Base-by-base conservation (phyloP, 139 green algal species). In the Chlorella ohadii region DNA sequence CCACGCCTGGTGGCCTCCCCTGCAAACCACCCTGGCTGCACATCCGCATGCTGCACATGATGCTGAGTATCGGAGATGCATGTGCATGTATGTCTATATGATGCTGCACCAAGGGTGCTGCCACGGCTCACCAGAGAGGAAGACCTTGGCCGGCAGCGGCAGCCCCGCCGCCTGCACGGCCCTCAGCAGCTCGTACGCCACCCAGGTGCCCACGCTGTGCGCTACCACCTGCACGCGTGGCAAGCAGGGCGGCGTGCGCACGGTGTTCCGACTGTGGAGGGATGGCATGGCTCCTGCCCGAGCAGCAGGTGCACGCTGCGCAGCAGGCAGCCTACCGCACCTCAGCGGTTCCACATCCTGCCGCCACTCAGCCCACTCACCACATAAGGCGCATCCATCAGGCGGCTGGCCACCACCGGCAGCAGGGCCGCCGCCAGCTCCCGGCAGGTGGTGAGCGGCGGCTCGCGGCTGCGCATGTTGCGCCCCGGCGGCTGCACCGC, bases 151-250 rank as follows among this genome's bases (percentile, higher is more conserved):
- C 0, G 95, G 95, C 89, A 92, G 79, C 0, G 90, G 89, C 31
- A 97, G 78, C 15, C 94, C 91, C 61, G 77, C 20, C 47, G 41
- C 11, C 36, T 65, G 73, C 0, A 84, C 85, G 11, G 85, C 64
- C 7, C 74, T 51, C 77, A 98, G 84, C 25, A 98, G 90, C 84
- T 98, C 94, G 36, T 91, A 98, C 1, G 89, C 91, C 5, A 92
- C 82, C 95, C 96, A 98, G 25, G 88, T 92, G 9, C 96, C 96
- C 81, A 97, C 90, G 85, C 92, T 97, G 80, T 95, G 92, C 20
- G 82, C 89, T 4, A 95, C 41, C 2, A 94, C 72, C 90, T 93
- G 86, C 66, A 77, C 65, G 11, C n/a, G 25, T 72, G n/a, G n/a
- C 19, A 25, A 68, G 63, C 63, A 51, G 44, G 44, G 44, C 7